Conservation (phyloP, 192 early-diverging fungal species). For the Entomortierella chlamydospora region DNA sequence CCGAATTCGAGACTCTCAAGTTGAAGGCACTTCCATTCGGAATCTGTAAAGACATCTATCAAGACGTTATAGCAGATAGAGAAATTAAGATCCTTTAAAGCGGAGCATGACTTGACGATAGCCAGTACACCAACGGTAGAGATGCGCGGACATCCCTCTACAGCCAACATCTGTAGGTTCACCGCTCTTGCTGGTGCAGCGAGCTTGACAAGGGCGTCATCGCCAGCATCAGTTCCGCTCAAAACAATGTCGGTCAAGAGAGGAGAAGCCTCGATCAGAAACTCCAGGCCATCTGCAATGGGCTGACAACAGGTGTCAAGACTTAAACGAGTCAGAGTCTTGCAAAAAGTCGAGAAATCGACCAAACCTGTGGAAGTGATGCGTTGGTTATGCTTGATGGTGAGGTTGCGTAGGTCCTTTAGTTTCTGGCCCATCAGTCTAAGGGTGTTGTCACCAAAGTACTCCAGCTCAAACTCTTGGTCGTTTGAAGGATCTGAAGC, state of each 20-base stretch:
- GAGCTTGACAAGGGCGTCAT: neutral
- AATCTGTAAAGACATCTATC: neutral
- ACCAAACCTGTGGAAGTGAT: neutral
- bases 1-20: neutral
- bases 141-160: neutral
- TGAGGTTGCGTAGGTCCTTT: neutral
- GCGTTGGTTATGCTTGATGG: neutral
- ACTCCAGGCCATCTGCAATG: neutral
- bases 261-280: neutral
- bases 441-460: neutral
- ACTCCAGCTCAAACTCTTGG: neutral
- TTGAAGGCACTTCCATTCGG: neutral
- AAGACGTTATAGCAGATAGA: neutral
- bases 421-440: neutral
- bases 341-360: neutral
- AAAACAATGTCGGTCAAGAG: neutral
- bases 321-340: neutral
- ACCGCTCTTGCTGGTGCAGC: neutral
- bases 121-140: neutral
- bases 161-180: neutral
- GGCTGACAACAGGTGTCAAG: neutral
- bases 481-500: too few species aligned
- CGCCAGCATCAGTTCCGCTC: neutral
- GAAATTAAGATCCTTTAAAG: neutral
- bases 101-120: neutral